Base-by-base conservation (phyloP, 1,139 yeast species). In the Meyerozyma guilliermondii region DNA sequence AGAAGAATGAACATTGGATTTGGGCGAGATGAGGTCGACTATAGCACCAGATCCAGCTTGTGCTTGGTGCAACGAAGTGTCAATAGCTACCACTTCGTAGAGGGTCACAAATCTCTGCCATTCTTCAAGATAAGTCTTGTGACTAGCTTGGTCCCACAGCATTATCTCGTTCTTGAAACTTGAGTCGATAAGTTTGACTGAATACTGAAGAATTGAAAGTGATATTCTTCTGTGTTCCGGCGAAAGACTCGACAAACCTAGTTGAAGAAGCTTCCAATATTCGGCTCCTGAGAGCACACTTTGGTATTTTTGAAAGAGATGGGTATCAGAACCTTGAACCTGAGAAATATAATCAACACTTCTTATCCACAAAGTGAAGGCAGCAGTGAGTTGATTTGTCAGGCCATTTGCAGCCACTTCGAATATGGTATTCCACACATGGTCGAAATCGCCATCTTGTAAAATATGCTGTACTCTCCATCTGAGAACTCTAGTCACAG, bases 1-100 rank as follows among this genome's bases (percentile, higher is more conserved):
- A 0, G 78, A 68, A 0, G 91, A 81, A 43, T 80, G 76, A 31
- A 83, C 69, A 16, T 73, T 61, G 0, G 81, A 73, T 1, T 58
- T 51, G 2, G 79, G 74, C 0, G 81, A 67, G 35, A 87, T 69
- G 20, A 87, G 61, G 2, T 65, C 65, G 5, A 81, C 60, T 35
- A 89, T 75, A 54, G 87, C 96, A 7, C 65, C 63, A 2, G 78
- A 63, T 0, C 95, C 94, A 10, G 89, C 96, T 51, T 83, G 83
- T 0, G 92, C 81, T 60, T 89, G 97, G 54, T 89, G 91, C 53
- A 87, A 66, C 0, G 96, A 86, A 0, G 96, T 83, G 58, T 89
- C 97, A 39, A 89, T 75, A 2, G 89, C 94, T 34, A 87, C 65
- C 39, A 89, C 84, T 55, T 89, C 96, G 50, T 80, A 84, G 11